A percentile compares a stretch with the other conserved stretches of the same genome.
Evolutionary conservation across 345 rosid species (phyloP).

Genomic region (Eucalyptus erythrocorys): DNA sequence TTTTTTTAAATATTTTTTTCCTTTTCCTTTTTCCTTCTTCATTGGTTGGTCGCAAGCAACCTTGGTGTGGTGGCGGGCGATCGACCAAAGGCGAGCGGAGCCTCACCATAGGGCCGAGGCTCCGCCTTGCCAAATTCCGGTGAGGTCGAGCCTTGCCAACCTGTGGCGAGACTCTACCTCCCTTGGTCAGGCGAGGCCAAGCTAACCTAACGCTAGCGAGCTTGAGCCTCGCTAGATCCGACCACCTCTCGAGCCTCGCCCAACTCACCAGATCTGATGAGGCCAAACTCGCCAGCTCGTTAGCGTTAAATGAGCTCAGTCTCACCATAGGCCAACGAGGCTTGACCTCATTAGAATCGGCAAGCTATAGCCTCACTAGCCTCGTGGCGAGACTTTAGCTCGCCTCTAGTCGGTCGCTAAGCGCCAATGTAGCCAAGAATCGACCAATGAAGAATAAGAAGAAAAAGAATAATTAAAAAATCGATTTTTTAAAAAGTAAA

Average conservation of each 20-base stretch:
- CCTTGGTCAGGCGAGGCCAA: accelerated
- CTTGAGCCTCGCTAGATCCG: accelerated
- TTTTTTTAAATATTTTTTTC: too few relatives aligned
- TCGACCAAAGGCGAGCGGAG: accelerated
- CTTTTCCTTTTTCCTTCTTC: too few relatives aligned
- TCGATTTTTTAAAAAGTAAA: too few relatives aligned
- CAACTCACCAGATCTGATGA: accelerated
- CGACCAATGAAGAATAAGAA: too few relatives aligned
- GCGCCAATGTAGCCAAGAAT: accelerated
- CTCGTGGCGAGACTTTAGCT: accelerated
- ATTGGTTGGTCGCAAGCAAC: accelerated
- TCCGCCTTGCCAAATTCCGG: accelerated
- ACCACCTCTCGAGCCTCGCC: too few relatives aligned
- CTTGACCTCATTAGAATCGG: accelerated
- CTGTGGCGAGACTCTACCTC: accelerated
- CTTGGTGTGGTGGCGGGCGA: accelerated
- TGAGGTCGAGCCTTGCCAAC: accelerated
- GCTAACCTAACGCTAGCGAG: accelerated
- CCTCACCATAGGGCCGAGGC: accelerated
- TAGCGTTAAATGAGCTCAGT: accelerated
- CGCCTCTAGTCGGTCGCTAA: accelerated
- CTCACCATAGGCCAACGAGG: too few relatives aligned
- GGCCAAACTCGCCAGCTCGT: accelerated
- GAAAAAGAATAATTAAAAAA: too few relatives aligned
- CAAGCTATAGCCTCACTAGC: accelerated